Evolutionary conservation across 116 monocot genomes (phyloP).

Genomic region (Cymodocea nodosa): DNA sequence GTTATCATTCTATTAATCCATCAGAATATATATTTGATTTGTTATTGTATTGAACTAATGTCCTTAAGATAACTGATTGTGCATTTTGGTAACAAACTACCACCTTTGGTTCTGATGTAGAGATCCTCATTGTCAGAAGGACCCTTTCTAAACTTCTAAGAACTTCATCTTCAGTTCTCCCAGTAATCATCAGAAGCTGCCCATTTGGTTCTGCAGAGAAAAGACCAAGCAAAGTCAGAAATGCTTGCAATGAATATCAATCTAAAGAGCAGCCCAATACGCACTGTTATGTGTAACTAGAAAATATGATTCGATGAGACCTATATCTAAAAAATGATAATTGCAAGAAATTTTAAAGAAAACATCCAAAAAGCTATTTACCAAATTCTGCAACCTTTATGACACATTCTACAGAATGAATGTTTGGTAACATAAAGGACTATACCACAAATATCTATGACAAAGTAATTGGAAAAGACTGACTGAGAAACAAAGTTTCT

Average conservation of each 20-base stretch:
- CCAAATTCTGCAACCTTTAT: no score
- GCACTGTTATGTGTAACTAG: no score
- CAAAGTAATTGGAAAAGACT: not conserved
- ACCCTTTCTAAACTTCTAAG: slow-evolving; percentile 78
- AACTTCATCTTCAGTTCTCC: slow-evolving; percentile 92
- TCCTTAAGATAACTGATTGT: not conserved
- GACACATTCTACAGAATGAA: no score
- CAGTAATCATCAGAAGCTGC: slow-evolving; percentile 81
- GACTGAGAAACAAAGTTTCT: not conserved
- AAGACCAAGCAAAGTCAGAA: no score
- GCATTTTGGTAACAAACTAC: not conserved
- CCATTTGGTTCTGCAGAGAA: slow-evolving; percentile 69
- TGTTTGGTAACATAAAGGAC: no score
- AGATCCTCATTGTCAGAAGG: slow-evolving; percentile 82
- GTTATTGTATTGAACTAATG: not conserved
- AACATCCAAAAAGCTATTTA: no score
- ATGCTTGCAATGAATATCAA: no score
- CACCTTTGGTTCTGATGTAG: slow-evolving; percentile 81
- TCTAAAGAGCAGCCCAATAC: no score
- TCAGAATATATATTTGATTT: not conserved
- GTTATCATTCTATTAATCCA: not conserved
- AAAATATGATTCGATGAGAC: no score
- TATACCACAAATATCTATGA: not conserved
- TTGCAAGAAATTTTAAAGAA: no score
- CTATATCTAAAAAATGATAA: no score